A percentile compares a stretch with the other conserved stretches of the same genome.
phyloP scores from a whole-genome alignment of 192 early-diverging fungal genomes.

The Entomortierella lignicola region DNA sequence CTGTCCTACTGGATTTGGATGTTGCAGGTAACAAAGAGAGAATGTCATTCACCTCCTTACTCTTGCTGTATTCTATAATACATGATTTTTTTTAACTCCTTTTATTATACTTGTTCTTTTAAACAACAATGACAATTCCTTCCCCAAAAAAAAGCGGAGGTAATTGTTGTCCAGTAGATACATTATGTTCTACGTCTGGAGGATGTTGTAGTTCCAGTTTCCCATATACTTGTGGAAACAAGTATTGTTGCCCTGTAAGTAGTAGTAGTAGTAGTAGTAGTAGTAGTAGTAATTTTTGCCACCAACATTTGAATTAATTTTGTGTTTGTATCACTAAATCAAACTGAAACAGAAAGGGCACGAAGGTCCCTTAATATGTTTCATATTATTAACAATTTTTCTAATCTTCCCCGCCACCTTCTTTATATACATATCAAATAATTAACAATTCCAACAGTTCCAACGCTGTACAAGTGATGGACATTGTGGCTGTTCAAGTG shows the following conservation, averaged over 20 bases:
- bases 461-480: conserved; percentile 1
- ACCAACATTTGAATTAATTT: too few species aligned
- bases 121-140: neutral
- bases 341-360: neutral
- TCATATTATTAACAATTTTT: neutral
- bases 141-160: neutral
- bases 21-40: conserved; percentile 1
- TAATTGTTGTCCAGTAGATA: conserved; percentile 3
- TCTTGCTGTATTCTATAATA: too few species aligned
- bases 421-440: too few species aligned
- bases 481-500: conserved; percentile 10
- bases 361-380: neutral
- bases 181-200: conserved; percentile 5
- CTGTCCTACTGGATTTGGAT: conserved; percentile 10
- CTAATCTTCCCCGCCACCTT: neutral
- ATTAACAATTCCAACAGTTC: neutral
- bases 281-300: too few species aligned
- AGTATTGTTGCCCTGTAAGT: conserved; percentile 26
- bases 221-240: conserved; percentile 10
- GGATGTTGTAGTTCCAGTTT: conserved; percentile 12
- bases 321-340: neutral
- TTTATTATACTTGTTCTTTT: neutral
- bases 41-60: neutral
- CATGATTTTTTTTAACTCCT: neutral
- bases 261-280: too few species aligned